Evolutionary conservation across 2,329 filamentous ascomycete genomes (phyloP), one percentile per base, ranked within the genome.

Genomic region (Fusarium euwallaceae): DNA sequence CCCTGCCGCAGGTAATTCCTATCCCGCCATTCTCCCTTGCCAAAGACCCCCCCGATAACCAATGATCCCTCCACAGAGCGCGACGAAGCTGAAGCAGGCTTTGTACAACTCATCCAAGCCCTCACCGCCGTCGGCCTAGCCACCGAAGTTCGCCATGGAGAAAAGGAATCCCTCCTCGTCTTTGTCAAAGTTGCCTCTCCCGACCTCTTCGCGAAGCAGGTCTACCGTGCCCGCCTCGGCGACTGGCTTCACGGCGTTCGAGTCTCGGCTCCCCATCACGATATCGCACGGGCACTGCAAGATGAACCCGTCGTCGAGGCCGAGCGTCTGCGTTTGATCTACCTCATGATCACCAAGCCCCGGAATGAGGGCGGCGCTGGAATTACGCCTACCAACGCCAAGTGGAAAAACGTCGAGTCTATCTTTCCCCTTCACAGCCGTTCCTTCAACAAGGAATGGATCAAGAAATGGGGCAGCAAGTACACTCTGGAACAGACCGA

Each of bases 171-270:
- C 4, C 86, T 98, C 43, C 88, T 98, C 58, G 85, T 98, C 76
- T 98, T 98, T 81, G 89, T 95, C 80, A 93, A 92, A 80, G 90
- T 97, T 48, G 92, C 93, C 39, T 95, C 94, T 24, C 88, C 93
- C 71, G 88, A 91, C 77, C 90, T 95, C 73, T 88, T 99, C 69
- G 90, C 90, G 69, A 91, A 92, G 74, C 94, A 97, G 79, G 90
- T 98, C 60, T 97, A 98, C 83, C 91, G 95, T 74, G 94, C 94
- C 66, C 91, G 97, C 74, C 92, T 98, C 20, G 94, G 95, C 81
- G 97, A 98, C 84, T 99, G 95, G 95, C 90, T 98, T 37, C 93
- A 97, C 81, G 95, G 95, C 62, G 93, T 98, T 64, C 92, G 95
- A 72, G 89, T 93, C 60, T 89, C 91, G 22, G 92, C 95, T 39